Base-by-base conservation (phyloP, 164 flowering plant genomes). In the Nelumbo lutea region DNA sequence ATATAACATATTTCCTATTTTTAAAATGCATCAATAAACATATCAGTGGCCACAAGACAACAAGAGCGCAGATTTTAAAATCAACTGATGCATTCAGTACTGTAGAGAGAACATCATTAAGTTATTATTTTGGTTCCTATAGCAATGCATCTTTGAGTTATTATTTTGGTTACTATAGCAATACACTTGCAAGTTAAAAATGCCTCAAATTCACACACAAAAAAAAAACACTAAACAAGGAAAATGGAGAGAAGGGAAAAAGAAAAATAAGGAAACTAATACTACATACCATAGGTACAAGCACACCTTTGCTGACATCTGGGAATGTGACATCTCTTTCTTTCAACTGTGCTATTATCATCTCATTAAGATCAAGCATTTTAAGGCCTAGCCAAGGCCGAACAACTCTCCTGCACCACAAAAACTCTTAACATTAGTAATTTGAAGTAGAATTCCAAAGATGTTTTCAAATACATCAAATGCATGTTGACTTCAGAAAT, bases 361-460 rank as follows among this genome's bases (percentile, higher is more conserved):
- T 82, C 2, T 86, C 83, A 75, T 90, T 91, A 11, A 94, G 96
- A 76, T 91, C 98, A 74, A 91, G 62, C 98, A 94, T 94, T 78
- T 84, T 91, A 77, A 94, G 75, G 65, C 98, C 98, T 69, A 94
- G 85, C 98, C 98, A 94, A 64, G 98, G 96, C 57, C 98, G 84
- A 62, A 91, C 83, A 68, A 94, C 98, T 82, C 95, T 86, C 80
- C 98, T 93, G 89, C 76, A 82, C n/a, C 39, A 73, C 50, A 72
- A 55, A 44, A 68, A 11, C 56, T 70, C 15, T 47, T 15, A 61
- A 13, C 38, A 62, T 65, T 50, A 10, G 43, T 61, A 42, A 7
- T 14, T 2, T 62, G 56, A 46, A 55, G 40, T 27, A 52, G 27
- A 10, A 8, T 43, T 57, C 40, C 5, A 50, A 53, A 63, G 43